Percentiles rank a stretch among this genome's conserved stretches.
Evolutionary conservation across 139 green algal species (phyloP).

Genomic region (Diplosphaera chodatii): DNA sequence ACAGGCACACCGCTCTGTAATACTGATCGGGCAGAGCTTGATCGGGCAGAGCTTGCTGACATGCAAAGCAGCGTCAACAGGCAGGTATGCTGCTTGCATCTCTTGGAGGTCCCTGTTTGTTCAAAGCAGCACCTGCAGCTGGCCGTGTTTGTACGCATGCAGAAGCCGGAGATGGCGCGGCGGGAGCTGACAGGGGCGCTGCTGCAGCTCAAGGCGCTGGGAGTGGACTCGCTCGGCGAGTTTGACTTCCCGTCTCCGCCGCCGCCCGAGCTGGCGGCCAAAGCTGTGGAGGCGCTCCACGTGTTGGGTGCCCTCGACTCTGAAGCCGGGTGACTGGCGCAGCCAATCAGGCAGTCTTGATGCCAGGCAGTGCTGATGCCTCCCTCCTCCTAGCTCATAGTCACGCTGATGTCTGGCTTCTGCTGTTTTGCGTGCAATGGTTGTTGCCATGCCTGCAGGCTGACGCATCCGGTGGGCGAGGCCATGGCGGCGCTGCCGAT

Average conservation of each 20-base stretch:
- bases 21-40: too few relatives aligned
- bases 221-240: constrained; percentile 73
- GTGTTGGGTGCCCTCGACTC: constrained; percentile 80
- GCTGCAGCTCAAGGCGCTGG: constrained; percentile 74
- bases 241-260: constrained; percentile 86
- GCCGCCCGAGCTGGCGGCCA: constrained; percentile 64
- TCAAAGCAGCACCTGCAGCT: too few relatives aligned
- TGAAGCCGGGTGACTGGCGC: constrained; percentile 55
- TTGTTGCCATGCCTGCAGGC: constrained; percentile 39
- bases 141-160: too few relatives aligned
- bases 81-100: too few relatives aligned
- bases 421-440: too few relatives aligned
- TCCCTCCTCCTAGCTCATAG: too few relatives aligned
- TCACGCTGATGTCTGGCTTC: neutral
- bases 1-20: too few relatives aligned
- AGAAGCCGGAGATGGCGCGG: constrained; percentile 64
- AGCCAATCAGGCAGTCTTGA: too few relatives aligned
- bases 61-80: too few relatives aligned
- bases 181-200: constrained; percentile 53
- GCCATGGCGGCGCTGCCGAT: constrained; percentile 63
- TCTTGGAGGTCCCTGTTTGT: too few relatives aligned
- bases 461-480: constrained; percentile 51
- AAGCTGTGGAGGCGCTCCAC: constrained; percentile 74
- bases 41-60: too few relatives aligned
- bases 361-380: too few relatives aligned